Evolutionary conservation across 495 filamentous ascomycete genomes (phyloP).

Genomic region (Bathelium albidoporum): DNA sequence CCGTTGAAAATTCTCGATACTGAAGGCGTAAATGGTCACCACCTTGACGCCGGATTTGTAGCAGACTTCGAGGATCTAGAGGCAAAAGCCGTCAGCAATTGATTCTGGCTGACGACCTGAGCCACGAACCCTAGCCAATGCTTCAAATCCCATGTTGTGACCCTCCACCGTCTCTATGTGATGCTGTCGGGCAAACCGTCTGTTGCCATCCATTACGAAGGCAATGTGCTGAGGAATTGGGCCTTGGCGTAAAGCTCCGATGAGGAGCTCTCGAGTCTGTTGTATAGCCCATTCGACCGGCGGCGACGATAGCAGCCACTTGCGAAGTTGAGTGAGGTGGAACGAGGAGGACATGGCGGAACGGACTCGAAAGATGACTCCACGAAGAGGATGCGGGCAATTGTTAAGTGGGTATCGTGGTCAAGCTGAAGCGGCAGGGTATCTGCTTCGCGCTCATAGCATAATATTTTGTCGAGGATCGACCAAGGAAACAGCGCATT

Average conservation of each 20-base stretch:
- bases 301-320: constrained; percentile 82
- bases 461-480: no score
- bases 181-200: constrained; percentile 77
- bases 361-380: not conserved
- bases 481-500: no score
- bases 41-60: constrained; percentile 93
- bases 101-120: constrained; percentile 10
- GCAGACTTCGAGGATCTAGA: constrained; percentile 86
- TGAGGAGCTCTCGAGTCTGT: constrained; percentile 64
- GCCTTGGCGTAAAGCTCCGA: constrained; percentile 79
- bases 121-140: constrained; percentile 60
- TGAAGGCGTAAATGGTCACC: constrained; percentile 96
- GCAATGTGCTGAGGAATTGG: constrained; percentile 89
- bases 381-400: no score
- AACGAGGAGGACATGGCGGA: constrained; percentile 15
- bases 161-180: constrained; percentile 95
- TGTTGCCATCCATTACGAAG: constrained; percentile 97
- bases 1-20: constrained; percentile 97
- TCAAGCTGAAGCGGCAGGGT: no score
- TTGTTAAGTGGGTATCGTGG: no score
- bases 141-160: constrained; percentile 94
- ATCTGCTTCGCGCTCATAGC: no score
- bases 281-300: constrained; percentile 74
- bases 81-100: constrained; percentile 5
- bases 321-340: constrained; percentile 63